phyloP scores from a whole-genome alignment of 1,139 yeast species.

The Pichia cactophila region DNA sequence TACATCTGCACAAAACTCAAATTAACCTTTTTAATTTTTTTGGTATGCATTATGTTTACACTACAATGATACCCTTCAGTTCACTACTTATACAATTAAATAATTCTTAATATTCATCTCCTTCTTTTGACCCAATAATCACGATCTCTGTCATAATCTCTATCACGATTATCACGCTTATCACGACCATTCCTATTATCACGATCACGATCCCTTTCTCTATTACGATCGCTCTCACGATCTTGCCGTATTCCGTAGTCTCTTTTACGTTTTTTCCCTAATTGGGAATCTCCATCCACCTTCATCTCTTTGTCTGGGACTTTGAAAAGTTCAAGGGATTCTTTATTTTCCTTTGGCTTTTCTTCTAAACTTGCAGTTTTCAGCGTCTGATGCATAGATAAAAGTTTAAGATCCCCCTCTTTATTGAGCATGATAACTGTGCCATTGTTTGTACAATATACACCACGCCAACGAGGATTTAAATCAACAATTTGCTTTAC shows the following conservation, averaged over 20 bases:
- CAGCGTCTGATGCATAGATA: background rate
- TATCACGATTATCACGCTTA: background rate
- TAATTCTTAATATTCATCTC: background rate
- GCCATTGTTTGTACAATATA: conserved; percentile 2
- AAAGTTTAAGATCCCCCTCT: conserved; percentile 1
- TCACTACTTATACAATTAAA: background rate
- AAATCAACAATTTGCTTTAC: background rate
- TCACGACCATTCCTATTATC: background rate
- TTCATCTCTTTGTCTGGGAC: background rate
- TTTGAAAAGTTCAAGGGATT: background rate
- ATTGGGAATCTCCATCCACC: background rate
- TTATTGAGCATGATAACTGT: conserved; percentile 2
- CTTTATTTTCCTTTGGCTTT: background rate
- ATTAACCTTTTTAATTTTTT: too few relatives aligned
- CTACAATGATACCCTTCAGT: background rate
- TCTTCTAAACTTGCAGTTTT: background rate
- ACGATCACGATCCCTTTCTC: background rate
- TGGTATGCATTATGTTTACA: background rate
- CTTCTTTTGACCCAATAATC: conserved; percentile 2
- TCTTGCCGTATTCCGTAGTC: background rate
- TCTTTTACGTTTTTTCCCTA: background rate
- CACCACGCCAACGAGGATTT: conserved; percentile 6
- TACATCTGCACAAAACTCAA: background rate
- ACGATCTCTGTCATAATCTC: conserved; percentile 4
- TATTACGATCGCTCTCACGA: background rate